Base-by-base conservation (phyloP, 2,329 filamentous ascomycete genomes). In the Penicillium sp. region DNA sequence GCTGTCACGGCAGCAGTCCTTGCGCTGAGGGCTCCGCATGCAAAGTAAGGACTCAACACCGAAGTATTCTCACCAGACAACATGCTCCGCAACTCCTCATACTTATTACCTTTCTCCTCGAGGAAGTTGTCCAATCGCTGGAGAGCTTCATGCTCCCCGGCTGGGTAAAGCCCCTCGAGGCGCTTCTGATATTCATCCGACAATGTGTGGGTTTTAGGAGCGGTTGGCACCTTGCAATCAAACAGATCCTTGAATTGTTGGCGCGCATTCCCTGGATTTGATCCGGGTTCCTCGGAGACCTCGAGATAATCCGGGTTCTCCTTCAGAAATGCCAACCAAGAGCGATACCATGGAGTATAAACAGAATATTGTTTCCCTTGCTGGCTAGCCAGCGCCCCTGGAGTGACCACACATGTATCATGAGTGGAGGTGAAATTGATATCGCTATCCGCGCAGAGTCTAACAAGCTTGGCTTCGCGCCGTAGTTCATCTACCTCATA, bases 401-500 rank as follows among this genome's bases (percentile, higher is more conserved):
- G 92, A 0, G 86, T 81, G 0, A 96, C 91, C 1, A 96, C 85
- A 63, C 91, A 94, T 5, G 89, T 90, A 73, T 96, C 93, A 59
- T 93, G 90, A 1, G 89, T 80, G 0, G 87, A 83, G n/a, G 87
- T 82, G 64, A 96, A 86, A 1, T 83, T 81, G 47, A 93, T 84
- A 0, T 84, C 87, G 13, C 82, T 83, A 17, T 86, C 80, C 1
- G 88, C 75, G 59, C 88, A 84, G 41, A 80, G 73, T 29, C 78
- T 81, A 1, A 90, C 81, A 67, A 96, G 75, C 29, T 79, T 79
- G 1, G 86, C 85, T 67, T 97, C 93, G 6, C 92, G 82, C 43
- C 92, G 81, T 57, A 96, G 75, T 75, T 96, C 93, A 69, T 97
- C 93, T 0, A 96, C 91, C 72, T 96, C 93, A 68, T 96, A 96